Percentiles rank a stretch among this genome's conserved stretches.
Conservation (phyloP, 1,284 basidiomycete genomes). For the Xerocomus cyaneibrunnescens region DNA sequence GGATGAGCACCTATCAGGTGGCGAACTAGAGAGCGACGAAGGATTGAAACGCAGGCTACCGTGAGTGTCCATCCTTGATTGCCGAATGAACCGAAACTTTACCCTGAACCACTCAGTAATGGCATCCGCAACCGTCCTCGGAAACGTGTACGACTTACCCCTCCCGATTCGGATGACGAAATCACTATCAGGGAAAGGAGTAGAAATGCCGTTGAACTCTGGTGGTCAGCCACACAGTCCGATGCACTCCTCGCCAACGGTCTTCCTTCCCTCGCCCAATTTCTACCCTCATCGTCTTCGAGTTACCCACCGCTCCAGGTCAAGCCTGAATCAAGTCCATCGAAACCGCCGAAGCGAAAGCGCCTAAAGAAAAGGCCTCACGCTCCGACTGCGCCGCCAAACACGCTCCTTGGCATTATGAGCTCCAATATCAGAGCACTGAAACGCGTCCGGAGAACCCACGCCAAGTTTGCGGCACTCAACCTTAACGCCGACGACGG, state of each 20-base stretch:
- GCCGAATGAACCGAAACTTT: conserved; percentile 2
- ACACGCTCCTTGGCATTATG: conserved; percentile 62
- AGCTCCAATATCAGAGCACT: conserved; percentile 72
- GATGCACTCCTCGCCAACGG: conserved; percentile 63
- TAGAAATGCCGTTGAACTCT: conserved; percentile 54
- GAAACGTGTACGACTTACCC: conserved; percentile 43
- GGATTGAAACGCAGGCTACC: conserved; percentile 62
- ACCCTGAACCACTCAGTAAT: conserved; percentile 34
- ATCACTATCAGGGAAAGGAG: conserved; percentile 14
- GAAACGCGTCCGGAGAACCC: conserved; percentile 65
- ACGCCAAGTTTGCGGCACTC: conserved; percentile 65
- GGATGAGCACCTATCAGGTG: conserved; percentile 29
- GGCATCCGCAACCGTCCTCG: conserved; percentile 41
- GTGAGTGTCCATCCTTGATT: conserved; percentile 39
- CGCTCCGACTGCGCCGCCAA: conserved; percentile 31
- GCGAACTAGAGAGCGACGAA: conserved; percentile 40
- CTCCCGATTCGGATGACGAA: conserved; percentile 36
- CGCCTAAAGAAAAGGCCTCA: conserved; percentile 42
- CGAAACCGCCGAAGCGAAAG: conserved; percentile 26
- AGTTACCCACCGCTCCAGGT: conserved; percentile 9
- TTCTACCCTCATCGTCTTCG: conserved; percentile 36
- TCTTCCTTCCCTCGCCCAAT: conserved; percentile 54
- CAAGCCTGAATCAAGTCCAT: conserved; percentile 17
- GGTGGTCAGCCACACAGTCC: conserved; percentile 72
- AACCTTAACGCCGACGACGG: conserved; percentile 47